Base-by-base conservation (phyloP, 176 grass and related monocot species). In the Aegilops sharonensis region DNA sequence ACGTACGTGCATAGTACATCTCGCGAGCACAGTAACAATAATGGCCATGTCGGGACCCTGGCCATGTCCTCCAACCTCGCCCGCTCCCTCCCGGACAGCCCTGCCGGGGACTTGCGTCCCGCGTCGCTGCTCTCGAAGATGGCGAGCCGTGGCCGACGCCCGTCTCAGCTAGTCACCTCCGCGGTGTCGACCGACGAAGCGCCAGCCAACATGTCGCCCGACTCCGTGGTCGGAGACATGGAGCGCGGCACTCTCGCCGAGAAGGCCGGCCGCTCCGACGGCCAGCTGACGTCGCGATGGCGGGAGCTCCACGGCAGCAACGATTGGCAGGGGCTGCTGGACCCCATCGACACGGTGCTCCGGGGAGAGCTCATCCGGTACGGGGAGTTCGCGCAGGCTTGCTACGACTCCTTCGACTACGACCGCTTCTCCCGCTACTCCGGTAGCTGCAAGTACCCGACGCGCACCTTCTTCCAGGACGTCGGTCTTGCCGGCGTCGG, bases 321-420 rank as follows among this genome's bases (percentile, higher is more conserved):
- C 62, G 30, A 92, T 73, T 91, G 94, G 91, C 35, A 71, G 0
- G 91, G 87, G 0, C 80, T 93, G 3, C 81, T 95, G 1, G 89
- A 95, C 57, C 94, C 89, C 1, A 70, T 95, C 32, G 89, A 95
- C 91, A 75, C 60, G 4, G 64, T 88, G 69, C 87, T 93, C 24
- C 82, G 94, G 13, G 74, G 43, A 10, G 91, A 88, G 82, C 64
- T 95, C 15, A 88, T 95, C 83, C 94, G 91, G 5, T 95, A 93
- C 85, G 94, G 94, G 2, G 94, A 95, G 87, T 81, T 95, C 81
- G 84, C 84, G 9, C 91, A 91, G 84, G 94, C 89, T 2, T 88
- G 87, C 84, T 93, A 95, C 87, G 91, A 95, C 84, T 67, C 83
- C 15, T 95, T 95, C 76, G 88, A 93, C 87, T 85, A 88, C 70